Base-by-base conservation (phyloP, 2,329 filamentous ascomycete genomes). In the Alternaria gansuensis region DNA sequence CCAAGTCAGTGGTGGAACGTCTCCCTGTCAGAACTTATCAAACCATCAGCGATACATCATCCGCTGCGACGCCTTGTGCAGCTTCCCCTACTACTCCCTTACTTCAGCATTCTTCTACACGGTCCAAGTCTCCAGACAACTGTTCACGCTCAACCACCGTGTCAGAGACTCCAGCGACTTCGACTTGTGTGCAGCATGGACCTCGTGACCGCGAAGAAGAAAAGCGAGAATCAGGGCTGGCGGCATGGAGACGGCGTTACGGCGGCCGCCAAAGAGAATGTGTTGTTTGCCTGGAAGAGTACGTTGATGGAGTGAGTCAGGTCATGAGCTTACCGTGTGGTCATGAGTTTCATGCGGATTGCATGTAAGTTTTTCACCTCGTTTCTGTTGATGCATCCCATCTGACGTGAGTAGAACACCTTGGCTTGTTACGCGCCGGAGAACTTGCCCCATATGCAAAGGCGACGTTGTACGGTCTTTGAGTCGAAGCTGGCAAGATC, bases 361-460 rank as follows among this genome's bases (percentile, higher is more conserved):
- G 95, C 93, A 98, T 99, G 93, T 96, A 81, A 89, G 93, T 90
- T 46, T 55, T 14, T 33, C 23, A 14, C 1, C 11, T 31, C 49
- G 13, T n/a, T 21, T 9, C 5, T 14, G 11, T 23, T 10, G 9
- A 23, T 7, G 14, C 2, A 31, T 3, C 13, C 2, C 65, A 64
- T 58, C 63, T 74, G 70, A 69, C 71, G 62, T 29, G 11, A 34
- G 26, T 64, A 97, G 93, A 74, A 98, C 95, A 4, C 95, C 95
- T 2, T 99, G 95, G 95, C 83, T 99, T 51, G 97, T 94, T 0
- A 98, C 93, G 14, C 89, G 94, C 48, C 90, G 95, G 64, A 89
- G 95, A 63, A 99, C 95, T n/a, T 99, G 95, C 71, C 95, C 95
- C 0, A 98, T 99, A 60, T 99, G 95, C 82, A 99, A 99, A 81